Base-by-base conservation (phyloP, 495 filamentous ascomycete genomes). In the Penicillium atrosanguineum region DNA sequence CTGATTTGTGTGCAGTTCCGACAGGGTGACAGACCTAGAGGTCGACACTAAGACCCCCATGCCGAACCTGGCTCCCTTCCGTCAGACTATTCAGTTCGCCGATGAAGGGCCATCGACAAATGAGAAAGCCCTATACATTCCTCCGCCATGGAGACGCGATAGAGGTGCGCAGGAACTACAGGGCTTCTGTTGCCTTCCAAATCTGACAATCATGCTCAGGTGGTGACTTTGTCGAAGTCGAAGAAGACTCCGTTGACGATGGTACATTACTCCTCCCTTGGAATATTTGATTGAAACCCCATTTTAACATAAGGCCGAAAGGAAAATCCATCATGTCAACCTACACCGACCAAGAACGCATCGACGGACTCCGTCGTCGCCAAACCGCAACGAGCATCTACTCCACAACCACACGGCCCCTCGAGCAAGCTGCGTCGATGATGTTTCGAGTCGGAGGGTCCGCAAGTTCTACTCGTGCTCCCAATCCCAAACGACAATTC, bases 101-200 rank as follows among this genome's bases (percentile, higher is more conserved):
- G 26, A 31, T 15, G 44, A 51, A 1, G 23, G 18, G 2, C 44
- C 26, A 8, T 42, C 15, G n/a, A 6, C 52, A 43, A 53, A 11
- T 52, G 40, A 31, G n/a, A 70, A 63, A 23, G 62, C 65, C 25
- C 55, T 71, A n/a, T 67, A 71, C 45, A 68, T 71, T 16, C 69
- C 69, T 14, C 57, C 67, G 7, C 69, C 69, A n/a, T 58, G 67
- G 25, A 66, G 52, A 43, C 57, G 67, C 15, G 69, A 71, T 28
- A 61, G 52, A 71, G 69, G 69, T 68, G 59, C 6, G 28, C 11
- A n/a, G 20, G 12, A 3, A 26, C 11, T 6, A 3, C 25, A 12
- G 11, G 12, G 11, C 31, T 4, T 34, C 14, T 15, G 31, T 12
- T 34, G 14, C 11, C 31, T 34, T 34, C 31, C 11, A 15, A 19